Evolutionary conservation across 2,329 filamentous ascomycete genomes (phyloP), one percentile per base, ranked within the genome.

Genomic region (Podosphaera leucotricha): DNA sequence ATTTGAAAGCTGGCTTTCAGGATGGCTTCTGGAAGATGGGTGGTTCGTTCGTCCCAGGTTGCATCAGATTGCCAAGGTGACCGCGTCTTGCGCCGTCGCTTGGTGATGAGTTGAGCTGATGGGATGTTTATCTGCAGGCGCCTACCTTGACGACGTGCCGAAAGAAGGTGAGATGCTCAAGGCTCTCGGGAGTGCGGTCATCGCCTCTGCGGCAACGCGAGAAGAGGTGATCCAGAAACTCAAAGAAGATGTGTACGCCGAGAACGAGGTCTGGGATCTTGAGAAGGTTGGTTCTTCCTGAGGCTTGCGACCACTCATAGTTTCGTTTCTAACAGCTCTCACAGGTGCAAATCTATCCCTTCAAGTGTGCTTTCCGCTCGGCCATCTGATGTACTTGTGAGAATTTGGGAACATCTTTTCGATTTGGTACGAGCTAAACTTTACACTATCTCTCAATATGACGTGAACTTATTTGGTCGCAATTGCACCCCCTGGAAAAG

Each of bases 221-320:
- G 78, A 85, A 50, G 78, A 84, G 57, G 72, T 82, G 2, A 58
- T 77, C 36, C 69, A 78, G 52, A 56, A 70, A 43, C 58, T 93
- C 40, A 71, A 70, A 59, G 67, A 71, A 41, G 85, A 93, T 62
- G 64, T 85, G 8, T 93, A 92, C 61, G 65, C 68, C 8, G 67
- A 62, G 47, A 66, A 61, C 38, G 81, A 76, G 0, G 84, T 92
- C 7, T 93, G 85, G 85, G 82, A 93, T 64, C 57, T 80, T 46
- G 70, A 76, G 30, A 80, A 80, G 53, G 72, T 72, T 44, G 44
- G 52, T 47, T 38, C 4, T n/a, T n/a, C n/a, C n/a, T n/a, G n/a
- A n/a, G 5, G 21, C 18, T 19, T 19, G 8, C 13, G 15, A 11
- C 13, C 10, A 1, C 10, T 11, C 1, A 37, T 24, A 13, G 6